Evolutionary conservation across 2,329 filamentous ascomycete species (phyloP), one percentile per base, ranked within the genome.

Genomic region (Venturia effusa): DNA sequence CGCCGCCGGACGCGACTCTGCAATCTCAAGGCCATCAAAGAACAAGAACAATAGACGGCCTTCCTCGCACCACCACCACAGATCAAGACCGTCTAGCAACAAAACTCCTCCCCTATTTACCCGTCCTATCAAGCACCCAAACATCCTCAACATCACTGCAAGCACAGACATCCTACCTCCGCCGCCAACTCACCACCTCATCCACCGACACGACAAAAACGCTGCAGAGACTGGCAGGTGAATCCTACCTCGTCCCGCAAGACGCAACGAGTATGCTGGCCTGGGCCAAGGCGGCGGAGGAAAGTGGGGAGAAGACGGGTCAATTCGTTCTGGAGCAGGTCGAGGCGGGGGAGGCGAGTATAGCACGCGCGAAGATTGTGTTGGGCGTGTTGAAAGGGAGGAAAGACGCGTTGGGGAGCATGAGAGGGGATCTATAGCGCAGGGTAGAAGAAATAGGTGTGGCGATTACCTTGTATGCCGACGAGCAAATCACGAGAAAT

Each of bases 211-310:
- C 70, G 1, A 66, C 67, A 15, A 70, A 72, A 27, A 68, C 70
- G 1, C 64, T 76, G 5, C 66, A 71, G 5, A 69, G 74, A 6
- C 68, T 77, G 1, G 72, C 74, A 0, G 73, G 70, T 22, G 75
- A 77, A 67, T 76, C 74, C 64, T 74, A 75, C 62, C 66, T 77
- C 11, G 66, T 76, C 4, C 70, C 72, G 11, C 72, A 71, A n/a
- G 71, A 71, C 1, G 51, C 66, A 41, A 51, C 41, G 15, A 61
- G 54, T 24, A 63, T 57, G 30, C 7, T 41, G 3, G 62, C 45
- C 13, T 68, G 67, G 67, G 66, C 61, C 19, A 61, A 60, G 11
- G 66, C 67, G 13, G 67, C 66, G 22, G 30, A 51, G 24, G 62
- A 65, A 55, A 30, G 34, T 1, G 34, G 24, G 19, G 55, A 37